Base-by-base conservation (phyloP, 31 red algal species). In the Odonthalia washingtoniensis region DNA sequence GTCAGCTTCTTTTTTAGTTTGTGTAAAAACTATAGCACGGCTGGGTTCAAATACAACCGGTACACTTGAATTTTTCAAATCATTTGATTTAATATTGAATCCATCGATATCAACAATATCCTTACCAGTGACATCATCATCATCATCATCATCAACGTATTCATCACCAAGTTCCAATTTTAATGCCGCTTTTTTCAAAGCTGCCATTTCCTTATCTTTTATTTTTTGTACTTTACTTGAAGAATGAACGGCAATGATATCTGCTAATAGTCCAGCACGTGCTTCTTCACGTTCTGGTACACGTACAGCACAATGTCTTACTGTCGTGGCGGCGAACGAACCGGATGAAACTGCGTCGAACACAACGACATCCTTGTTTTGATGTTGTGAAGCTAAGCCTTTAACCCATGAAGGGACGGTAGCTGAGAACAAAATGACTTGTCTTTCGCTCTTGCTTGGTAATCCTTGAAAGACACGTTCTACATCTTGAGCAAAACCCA, bases 401-500 rank as follows among this genome's bases (percentile, higher is more conserved):
- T 95, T 93, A 24, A 99, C 93, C 97, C 97, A 99, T 33, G 87
- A 73, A 40, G 97, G 97, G n/a, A 97, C 81, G 26, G 97, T 99
- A 1, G 97, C 97, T 0, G 97, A 99, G 49, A 99, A 99, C 37
- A 99, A 60, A 37, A 99, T 89, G 43, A 95, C 89, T 75, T 96
- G 93, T 31, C 92, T 75, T 67, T 96, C 77, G 14, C 89, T 69
- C 41, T 82, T 46, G 12, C 90, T 61, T 16, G 91, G 87, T 31
- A 96, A 77, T 36, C 74, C 78, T 37, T 94, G 86, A 75, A 96
- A 96, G 5, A 99, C 86, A 21, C 68, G 65, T 49, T 99, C 97
- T 3, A 99, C 93, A 75, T 99, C 97, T 60, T 96, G 88, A 9
- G 97, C 89, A 81, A 99, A 99, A 28, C 97, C 97, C 94, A 99